Evolutionary conservation across 1,284 basidiomycete genomes (phyloP), one percentile per base, ranked within the genome.

Genomic region (Melampsora larici-populina): DNA sequence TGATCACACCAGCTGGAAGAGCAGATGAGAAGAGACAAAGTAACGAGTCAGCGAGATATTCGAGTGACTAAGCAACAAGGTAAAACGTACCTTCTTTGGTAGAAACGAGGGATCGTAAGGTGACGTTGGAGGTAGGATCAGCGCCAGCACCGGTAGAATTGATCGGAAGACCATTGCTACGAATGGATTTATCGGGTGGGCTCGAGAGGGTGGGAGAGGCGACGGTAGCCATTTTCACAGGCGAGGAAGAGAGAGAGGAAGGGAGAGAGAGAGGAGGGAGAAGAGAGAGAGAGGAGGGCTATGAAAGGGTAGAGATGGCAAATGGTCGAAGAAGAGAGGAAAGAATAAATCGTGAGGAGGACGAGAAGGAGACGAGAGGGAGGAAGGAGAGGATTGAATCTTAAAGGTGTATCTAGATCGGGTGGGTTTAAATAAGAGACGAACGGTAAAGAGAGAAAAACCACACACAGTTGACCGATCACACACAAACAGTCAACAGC

Each of bases 41-140:
- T 26, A 55, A 51, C 6, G n/a, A 66, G 63, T 66, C 26, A 65
- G 46, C 9, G n/a, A 36, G 1, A 18, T 5, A 18, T 7, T 36
- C 8, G 17, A 40, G 18, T 33, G 29, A 31, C 9, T 24, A 24
- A 2, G 29, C 18, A 58, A 72, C 13, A 63, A 48, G 36, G 21
- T 55, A 21, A 63, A 36, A 65, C 40, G 33, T 67, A 67, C 72
- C 72, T 74, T 97, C 94, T 86, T 96, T 97, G 80, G 93, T 95
- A 84, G 90, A 92, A 82, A 97, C 94, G 82, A 97, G 90, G 63
- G 94, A 92, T 81, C 94, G 91, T 77, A 97, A 89, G 81, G 92
- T 93, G 82, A 97, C 69, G 60, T 66, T 78, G 31, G 66, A 71
- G 36, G 76, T 60, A 33, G 76, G 69, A 60, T 71, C 76, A 15